Conservation (phyloP, 345 rosid genomes). For the Moricandia arvensis region DNA sequence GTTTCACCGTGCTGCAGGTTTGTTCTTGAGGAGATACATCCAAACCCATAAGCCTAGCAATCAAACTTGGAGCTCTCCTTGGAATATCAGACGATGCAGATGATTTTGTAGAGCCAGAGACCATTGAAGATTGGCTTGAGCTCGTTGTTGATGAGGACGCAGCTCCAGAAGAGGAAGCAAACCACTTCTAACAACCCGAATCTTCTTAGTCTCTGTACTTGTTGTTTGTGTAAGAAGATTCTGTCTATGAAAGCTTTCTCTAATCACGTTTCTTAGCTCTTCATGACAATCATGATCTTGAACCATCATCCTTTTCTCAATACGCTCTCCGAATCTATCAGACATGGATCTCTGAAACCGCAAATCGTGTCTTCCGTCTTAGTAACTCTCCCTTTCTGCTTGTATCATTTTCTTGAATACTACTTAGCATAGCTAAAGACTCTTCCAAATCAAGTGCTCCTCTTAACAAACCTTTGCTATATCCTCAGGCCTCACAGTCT, state of each 20-base stretch:
- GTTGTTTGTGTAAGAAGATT: constrained; percentile 43
- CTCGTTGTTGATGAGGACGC: constrained; percentile 58
- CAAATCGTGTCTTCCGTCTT: constrained; percentile 37
- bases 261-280: constrained; percentile 59
- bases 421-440: constrained; percentile 70
- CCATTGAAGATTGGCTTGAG: constrained; percentile 56
- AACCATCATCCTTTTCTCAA: constrained; percentile 31
- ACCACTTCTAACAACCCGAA: constrained; percentile 30
- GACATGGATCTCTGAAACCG: constrained; percentile 42
- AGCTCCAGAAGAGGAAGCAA: constrained; percentile 47
- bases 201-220: constrained; percentile 28
- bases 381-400: constrained; percentile 46
- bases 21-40: constrained; percentile 57
- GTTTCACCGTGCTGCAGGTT: constrained; percentile 24
- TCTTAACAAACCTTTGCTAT: constrained; percentile 65
- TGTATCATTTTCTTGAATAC: constrained; percentile 73
- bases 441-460: constrained; percentile 92
- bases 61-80: constrained; percentile 49
- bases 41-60: constrained; percentile 93
- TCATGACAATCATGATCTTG: constrained; percentile 55
- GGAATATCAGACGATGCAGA: constrained; percentile 36
- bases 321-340: constrained; percentile 37
- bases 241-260: constrained; percentile 61
- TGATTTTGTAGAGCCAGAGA: constrained; percentile 44
- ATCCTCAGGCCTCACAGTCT: constrained; percentile 51